A percentile compares a stretch with the other conserved stretches of the same genome.
Evolutionary conservation across 2,329 filamentous ascomycete genomes (phyloP).

Genomic region (Colletotrichum nymphaeae): DNA sequence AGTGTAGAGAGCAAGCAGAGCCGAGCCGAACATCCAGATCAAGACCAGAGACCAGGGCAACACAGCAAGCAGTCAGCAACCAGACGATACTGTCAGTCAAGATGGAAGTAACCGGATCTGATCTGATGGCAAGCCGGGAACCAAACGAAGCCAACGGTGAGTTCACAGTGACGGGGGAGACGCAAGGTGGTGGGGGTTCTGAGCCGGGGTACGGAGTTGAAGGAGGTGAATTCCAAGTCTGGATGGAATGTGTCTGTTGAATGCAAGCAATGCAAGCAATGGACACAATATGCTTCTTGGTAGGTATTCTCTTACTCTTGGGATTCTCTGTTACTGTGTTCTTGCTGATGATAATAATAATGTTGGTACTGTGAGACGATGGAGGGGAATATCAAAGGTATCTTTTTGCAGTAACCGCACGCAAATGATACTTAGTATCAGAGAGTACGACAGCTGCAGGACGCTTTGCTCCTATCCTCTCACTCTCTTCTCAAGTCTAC

Average conservation of each 20-base stretch:
- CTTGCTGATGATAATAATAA: neutral
- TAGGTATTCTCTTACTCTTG: neutral
- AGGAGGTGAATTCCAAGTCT: neutral
- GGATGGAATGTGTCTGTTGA: neutral
- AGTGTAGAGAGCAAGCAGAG: too few species aligned
- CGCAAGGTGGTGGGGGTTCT: neutral
- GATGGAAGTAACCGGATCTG: neutral
- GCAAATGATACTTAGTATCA: neutral
- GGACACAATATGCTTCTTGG: neutral
- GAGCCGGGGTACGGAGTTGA: neutral
- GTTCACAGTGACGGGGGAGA: conserved; percentile 6
- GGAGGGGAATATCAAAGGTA: neutral
- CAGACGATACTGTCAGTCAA: too few species aligned
- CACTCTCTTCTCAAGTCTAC: too few species aligned
- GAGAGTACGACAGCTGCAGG: conserved; percentile 3
- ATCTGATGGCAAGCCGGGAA: neutral
- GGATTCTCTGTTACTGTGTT: neutral
- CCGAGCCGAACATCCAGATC: too few species aligned
- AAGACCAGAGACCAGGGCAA: neutral
- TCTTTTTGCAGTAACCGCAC: neutral
- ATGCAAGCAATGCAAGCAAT: neutral
- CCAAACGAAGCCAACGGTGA: conserved; percentile 3
- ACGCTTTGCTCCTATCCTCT: conserved; percentile 31
- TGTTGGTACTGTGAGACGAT: neutral
- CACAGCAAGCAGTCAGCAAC: neutral